Base-by-base conservation (phyloP, 768 basidiomycete species). In the Pleurotus platypus region DNA sequence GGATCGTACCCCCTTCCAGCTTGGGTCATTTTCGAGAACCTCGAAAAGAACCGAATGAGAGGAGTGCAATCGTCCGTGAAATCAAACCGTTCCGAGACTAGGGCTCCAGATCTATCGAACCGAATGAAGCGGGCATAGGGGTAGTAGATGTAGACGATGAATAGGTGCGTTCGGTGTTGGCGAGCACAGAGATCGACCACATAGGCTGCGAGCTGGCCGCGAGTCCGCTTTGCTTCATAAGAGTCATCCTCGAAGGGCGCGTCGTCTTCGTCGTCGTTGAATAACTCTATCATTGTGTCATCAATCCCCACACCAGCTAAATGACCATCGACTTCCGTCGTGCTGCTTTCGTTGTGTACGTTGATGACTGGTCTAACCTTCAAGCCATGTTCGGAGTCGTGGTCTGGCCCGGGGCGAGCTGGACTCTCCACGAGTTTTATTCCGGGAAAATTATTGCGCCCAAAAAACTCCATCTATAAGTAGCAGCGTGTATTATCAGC, bases 61-160 rank as follows among this genome's bases (percentile, higher is more conserved):
- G 49, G 16, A 2, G 35, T 9, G 12, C 64, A 46, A 4, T 62
- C 5, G 3, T 50, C n/a, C 15, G 37, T 38, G 64, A 66, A 71
- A 30, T 67, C 46, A 56, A 75, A 66, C 7, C 46, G 4, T 5
- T 48, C 27, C 16, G 67, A 60, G 12, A 73, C 69, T 5, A 68
- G 55, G 3, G 64, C 64, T 8, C 69, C 73, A 15, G 64, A 46
- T 5, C 68, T 68, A 58, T 77, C 75, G 69, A 69, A 76, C 38
- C 66, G 64, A 20, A 76, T 57, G 43, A 76, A 65, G 5, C 72
- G 61, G 1, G 68, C 70, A 43, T 35, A 42, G 3, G 59, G 35
- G 5, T 63, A 63, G 49, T 56, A 64, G n/a, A 77, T 58, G 26
- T 67, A 53, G 9, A 72, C 26, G 1, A 63, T 65, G 60, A 77